phyloP scores from a whole-genome alignment of 208 protist species.

The Porcisia deanei region DNA sequence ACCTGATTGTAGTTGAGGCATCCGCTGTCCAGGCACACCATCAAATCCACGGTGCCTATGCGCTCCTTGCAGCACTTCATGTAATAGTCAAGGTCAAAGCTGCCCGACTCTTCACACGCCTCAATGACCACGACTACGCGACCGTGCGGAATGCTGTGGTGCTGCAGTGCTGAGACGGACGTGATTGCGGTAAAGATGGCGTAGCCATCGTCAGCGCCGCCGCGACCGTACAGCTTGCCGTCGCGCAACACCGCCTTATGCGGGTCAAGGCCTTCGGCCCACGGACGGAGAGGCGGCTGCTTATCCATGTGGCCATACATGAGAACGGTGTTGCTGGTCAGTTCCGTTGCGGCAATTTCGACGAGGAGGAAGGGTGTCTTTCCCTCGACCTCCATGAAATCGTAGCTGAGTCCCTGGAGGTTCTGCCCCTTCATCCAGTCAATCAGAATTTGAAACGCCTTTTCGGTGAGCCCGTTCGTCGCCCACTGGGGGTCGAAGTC shows the following conservation, averaged over 20 bases:
- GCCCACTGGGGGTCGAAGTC: conserved; percentile 87
- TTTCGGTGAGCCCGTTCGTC: conserved; percentile 88
- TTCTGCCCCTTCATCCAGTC: conserved; percentile 87
- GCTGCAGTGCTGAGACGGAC: conserved; percentile 79
- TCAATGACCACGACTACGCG: conserved; percentile 89
- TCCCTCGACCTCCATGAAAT: conserved; percentile 78
- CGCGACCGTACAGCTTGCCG: conserved; percentile 92
- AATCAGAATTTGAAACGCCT: conserved; percentile 89
- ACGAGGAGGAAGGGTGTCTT: conserved; percentile 87
- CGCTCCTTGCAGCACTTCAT: conserved; percentile 59
- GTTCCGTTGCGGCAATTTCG: conserved; percentile 70
- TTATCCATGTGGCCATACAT: conserved; percentile 98
- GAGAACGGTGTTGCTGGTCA: conserved; percentile 75
- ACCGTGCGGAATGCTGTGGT: conserved; percentile 79
- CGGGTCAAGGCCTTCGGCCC: conserved; percentile 90
- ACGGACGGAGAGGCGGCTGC: conserved; percentile 94
- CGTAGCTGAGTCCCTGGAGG: conserved; percentile 73
- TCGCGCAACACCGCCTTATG: conserved; percentile 85
- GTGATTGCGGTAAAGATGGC: conserved; percentile 81
- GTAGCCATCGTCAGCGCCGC: conserved; percentile 93
- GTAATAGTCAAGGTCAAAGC: conserved; percentile 87
- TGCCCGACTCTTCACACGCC: conserved; percentile 91
- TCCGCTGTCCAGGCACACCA: conserved; percentile 96
- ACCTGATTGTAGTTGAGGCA: conserved; percentile 94
- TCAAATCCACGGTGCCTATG: conserved; percentile 86